Conservation (phyloP, 306 rosid genomes). For the Hippophae gyantsensis region DNA sequence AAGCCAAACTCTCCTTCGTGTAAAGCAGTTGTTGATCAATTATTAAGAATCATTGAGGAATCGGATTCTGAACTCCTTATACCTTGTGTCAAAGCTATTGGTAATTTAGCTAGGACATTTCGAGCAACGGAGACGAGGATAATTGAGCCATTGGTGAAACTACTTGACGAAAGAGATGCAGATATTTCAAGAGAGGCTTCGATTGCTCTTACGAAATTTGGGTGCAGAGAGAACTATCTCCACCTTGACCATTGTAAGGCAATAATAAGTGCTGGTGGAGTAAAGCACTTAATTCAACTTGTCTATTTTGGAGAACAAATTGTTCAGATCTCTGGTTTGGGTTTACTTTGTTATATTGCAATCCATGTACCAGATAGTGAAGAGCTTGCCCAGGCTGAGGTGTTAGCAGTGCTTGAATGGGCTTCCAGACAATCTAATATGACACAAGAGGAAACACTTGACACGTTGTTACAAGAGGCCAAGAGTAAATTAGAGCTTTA, state of each 20-base stretch:
- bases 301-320: slow-evolving; percentile 78
- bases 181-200: slow-evolving; percentile 57
- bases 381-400: slow-evolving; percentile 68
- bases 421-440: slow-evolving; percentile 67
- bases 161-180: slow-evolving; percentile 72
- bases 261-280: slow-evolving; percentile 66
- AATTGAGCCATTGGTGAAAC: slow-evolving; percentile 68
- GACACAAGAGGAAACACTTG: slow-evolving; percentile 43
- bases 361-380: slow-evolving; percentile 84
- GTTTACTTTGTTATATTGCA: slow-evolving; percentile 67
- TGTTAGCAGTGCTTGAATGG: slow-evolving; percentile 74
- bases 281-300: slow-evolving; percentile 70
- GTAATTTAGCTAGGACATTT: slow-evolving; percentile 82
- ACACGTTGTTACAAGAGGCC: slow-evolving; percentile 58
- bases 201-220: slow-evolving; percentile 68
- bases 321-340: slow-evolving; percentile 53
- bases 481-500: slow-evolving; percentile 77
- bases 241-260: slow-evolving; percentile 78
- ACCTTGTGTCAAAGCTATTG: slow-evolving; percentile 67
- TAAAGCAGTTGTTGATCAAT: slow-evolving; percentile 82
- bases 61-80: slow-evolving; percentile 65
- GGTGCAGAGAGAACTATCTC: slow-evolving; percentile 64
- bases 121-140: slow-evolving; percentile 74
- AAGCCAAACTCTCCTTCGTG: slow-evolving; percentile 92
- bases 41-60: slow-evolving; percentile 51